Evolutionary conservation across 768 basidiomycete genomes (phyloP), one percentile per base, ranked within the genome.

Genomic region (Cubamyces lactineus): DNA sequence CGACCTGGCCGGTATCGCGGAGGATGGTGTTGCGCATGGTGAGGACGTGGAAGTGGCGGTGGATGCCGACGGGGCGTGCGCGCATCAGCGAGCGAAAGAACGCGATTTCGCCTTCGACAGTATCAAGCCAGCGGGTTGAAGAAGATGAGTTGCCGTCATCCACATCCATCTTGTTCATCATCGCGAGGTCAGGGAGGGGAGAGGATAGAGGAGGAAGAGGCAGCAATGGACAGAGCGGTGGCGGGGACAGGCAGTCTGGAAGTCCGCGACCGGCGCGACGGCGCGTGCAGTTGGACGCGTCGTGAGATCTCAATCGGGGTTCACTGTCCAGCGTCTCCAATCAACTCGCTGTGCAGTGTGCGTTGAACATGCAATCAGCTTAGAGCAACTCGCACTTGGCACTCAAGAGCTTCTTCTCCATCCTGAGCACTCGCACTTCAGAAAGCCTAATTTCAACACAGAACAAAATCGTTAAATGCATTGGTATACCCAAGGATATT

Each of bases 1-100:
- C 80, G 61, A 78, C 61, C 12, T 78, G 80, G 50, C 86, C 86
- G 0, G 90, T 91, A 68, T 92, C 88, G 70, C 84, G 84, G 68
- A 81, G 76, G 62, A 95, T 91, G 48, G 83, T 78, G 67, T 83
- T 86, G 59, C 86, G 86, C 51, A 95, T 88, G 61, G 85, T 82
- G 58, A 95, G 78, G 71, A 90, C 78, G 70, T 94, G 89, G 75
- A 94, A 93, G 76, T 92, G 84, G 28, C 86, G 86, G 74, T 94
- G 88, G 34, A 89, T 85, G 46, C 93, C 93, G 56, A 94, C 84
- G 0, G 93, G 93, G 57, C 93, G 82, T 17, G 91, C 84, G 47
- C 86, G 86, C 83, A 90, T 91, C 54, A 93, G 78, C 7, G 90
- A 88, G 52, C 89, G 84, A 72, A 94, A 94, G 75, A 95, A 89